Conservation (phyloP, 495 filamentous ascomycete species). For the Neurospora intermedia region DNA sequence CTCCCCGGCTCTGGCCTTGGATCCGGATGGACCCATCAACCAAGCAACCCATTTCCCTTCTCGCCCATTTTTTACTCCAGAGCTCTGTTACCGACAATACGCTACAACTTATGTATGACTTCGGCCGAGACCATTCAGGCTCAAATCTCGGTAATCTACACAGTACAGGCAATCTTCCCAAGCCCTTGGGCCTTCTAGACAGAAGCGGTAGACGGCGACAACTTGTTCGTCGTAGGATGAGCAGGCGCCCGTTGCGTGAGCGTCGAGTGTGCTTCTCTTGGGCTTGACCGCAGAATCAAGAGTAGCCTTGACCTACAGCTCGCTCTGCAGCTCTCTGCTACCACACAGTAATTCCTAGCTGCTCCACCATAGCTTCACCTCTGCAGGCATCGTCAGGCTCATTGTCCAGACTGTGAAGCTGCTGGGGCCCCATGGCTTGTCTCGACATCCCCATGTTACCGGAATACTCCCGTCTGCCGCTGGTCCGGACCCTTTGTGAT, state of each 20-base stretch:
- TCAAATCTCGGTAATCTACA: background rate
- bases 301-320: background rate
- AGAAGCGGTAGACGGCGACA: background rate
- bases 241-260: background rate
- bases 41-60: background rate
- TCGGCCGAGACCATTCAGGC: background rate
- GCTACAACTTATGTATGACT: background rate
- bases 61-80: background rate
- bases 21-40: background rate
- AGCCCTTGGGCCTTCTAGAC: background rate
- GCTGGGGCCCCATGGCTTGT: background rate
- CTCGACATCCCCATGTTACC: background rate
- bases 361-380: background rate
- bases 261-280: background rate
- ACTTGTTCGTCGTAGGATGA: background rate
- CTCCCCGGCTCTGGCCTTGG: background rate
- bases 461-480: background rate
- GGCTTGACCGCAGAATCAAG: background rate
- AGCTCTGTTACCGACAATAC: background rate
- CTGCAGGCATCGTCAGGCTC: background rate
- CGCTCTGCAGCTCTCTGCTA: background rate
- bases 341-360: background rate
- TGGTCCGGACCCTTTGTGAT: background rate
- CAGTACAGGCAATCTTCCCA: background rate
- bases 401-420: background rate